Conservation (phyloP, 345 rosid species). For the Psidium guajava region DNA sequence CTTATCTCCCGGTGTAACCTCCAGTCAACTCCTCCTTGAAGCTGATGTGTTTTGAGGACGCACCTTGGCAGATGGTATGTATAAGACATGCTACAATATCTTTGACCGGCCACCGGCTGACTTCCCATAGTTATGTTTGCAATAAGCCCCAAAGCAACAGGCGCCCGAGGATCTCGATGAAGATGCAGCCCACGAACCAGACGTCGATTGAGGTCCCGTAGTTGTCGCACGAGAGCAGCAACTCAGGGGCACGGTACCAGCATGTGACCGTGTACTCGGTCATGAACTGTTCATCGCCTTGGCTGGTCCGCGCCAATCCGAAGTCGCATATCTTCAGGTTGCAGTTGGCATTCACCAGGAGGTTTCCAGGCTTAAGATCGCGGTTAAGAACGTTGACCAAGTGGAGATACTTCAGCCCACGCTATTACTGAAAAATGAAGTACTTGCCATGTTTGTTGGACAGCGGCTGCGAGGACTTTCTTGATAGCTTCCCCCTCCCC, state of each 20-base stretch:
- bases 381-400: conserved; percentile 82
- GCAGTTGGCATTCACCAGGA: conserved; percentile 69
- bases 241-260: conserved; percentile 90
- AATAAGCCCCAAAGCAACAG: no score
- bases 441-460: no score
- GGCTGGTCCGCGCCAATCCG: conserved; percentile 69
- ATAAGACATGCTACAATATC: no score
- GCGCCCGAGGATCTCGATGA: conserved; percentile 71
- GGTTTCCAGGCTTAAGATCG: conserved; percentile 77
- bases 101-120: no score
- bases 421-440: conserved; percentile 55
- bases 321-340: conserved; percentile 81
- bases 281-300: conserved; percentile 44
- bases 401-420: conserved; percentile 85
- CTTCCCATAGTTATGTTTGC: no score
- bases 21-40: no score
- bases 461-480: no score
- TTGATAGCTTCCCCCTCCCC: no score
- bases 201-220: conserved; percentile 74
- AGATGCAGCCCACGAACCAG: conserved; percentile 92
- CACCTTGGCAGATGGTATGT: no score
- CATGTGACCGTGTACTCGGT: conserved; percentile 79
- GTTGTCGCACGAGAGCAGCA: conserved; percentile 76
- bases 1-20: no score
- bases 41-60: no score